These are phyloP conservation scores for Auricularia heimuer DNA, from an alignment of 768 basidiomycete genomes.

Conservation along the genomic window DNA sequence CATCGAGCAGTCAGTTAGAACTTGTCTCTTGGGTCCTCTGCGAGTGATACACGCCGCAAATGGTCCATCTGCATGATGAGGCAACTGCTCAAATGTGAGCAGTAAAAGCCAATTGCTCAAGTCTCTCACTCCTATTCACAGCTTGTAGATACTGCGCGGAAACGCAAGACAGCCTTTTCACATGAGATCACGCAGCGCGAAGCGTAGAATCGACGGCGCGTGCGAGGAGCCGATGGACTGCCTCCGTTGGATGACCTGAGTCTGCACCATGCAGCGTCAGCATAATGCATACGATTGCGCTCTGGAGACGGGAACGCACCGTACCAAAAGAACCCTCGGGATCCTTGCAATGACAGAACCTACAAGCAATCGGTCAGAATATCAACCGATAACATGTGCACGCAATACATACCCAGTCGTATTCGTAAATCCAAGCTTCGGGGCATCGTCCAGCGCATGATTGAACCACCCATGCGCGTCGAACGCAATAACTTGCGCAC, in stretches of 20 bases:
- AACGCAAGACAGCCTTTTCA: too few species aligned
- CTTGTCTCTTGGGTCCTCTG: too few species aligned
- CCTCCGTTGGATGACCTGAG: slow-evolving; percentile 41
- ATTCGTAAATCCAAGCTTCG: slow-evolving; percentile 35
- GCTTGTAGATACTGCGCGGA: too few species aligned
- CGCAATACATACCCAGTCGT: slow-evolving; percentile 31
- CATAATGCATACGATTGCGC: slow-evolving; percentile 14
- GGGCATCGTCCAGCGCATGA: slow-evolving; percentile 31
- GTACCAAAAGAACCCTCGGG: slow-evolving; percentile 41
- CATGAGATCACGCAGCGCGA: too few species aligned
- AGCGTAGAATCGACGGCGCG: slow-evolving; percentile 31
- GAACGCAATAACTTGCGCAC: slow-evolving; percentile 33
- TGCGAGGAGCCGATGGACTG: slow-evolving; percentile 37
- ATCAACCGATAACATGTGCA: neutral
- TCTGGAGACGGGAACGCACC: slow-evolving; percentile 19
- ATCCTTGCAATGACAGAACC: slow-evolving; percentile 42
- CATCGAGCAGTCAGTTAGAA: too few species aligned
- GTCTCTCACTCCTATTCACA: too few species aligned
- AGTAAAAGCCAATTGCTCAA: too few species aligned
- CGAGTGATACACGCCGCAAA: too few species aligned
- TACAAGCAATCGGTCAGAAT: slow-evolving; percentile 12
- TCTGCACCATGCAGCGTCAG: slow-evolving; percentile 20
- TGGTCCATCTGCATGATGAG: too few species aligned
- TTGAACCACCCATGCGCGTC: slow-evolving; percentile 45
- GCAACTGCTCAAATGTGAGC: too few species aligned